Conservation (phyloP, 2,329 filamentous ascomycete genomes). For the Rhytidhysteron rufulum region DNA sequence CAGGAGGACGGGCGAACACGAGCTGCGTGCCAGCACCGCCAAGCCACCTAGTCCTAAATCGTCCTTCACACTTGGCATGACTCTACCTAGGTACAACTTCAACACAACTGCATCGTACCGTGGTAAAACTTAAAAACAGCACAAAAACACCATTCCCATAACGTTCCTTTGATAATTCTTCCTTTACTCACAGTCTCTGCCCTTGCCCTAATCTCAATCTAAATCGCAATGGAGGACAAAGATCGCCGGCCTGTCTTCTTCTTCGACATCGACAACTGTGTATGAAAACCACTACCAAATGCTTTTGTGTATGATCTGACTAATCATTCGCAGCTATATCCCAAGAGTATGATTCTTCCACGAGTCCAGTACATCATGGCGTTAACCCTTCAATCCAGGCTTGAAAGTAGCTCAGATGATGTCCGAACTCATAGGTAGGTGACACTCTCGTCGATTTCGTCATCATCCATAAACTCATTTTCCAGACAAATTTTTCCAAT, state of each 20-base stretch:
- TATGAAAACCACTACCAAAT: too few species aligned
- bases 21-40: too few species aligned
- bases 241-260: slow-evolving; percentile 52
- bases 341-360: slow-evolving; percentile 62
- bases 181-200: neutral
- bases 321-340: slow-evolving; percentile 62
- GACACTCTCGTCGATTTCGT: neutral
- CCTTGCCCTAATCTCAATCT: neutral
- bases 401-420: slow-evolving; percentile 81
- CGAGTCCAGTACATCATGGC: neutral
- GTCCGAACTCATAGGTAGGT: slow-evolving; percentile 67
- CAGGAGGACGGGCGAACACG: neutral
- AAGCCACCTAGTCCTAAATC: neutral
- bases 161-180: too few species aligned
- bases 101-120: too few species aligned
- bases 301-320: too few species aligned
- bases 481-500: slow-evolving; percentile 57
- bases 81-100: too few species aligned
- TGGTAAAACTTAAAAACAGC: too few species aligned
- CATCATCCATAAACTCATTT: slow-evolving; percentile 53
- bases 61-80: neutral
- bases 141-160: too few species aligned
- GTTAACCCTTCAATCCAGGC: slow-evolving; percentile 29
- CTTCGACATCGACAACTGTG: slow-evolving; percentile 98
- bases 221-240: neutral